Conservation (phyloP, 139 green algal species). For the Monoraphidium neglectum region DNA sequence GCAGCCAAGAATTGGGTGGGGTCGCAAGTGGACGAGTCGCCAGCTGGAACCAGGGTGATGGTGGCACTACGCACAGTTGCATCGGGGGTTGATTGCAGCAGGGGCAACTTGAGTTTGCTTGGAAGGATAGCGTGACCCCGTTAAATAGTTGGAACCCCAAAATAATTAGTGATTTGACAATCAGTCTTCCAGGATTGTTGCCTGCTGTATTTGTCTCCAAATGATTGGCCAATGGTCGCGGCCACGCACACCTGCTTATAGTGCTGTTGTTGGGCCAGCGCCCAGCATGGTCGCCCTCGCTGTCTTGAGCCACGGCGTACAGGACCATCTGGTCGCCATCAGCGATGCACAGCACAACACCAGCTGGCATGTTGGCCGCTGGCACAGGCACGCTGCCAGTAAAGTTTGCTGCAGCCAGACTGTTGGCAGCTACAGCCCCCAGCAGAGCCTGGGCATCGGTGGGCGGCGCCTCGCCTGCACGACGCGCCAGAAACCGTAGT, state of each 20-base stretch:
- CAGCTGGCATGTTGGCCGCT: neutral
- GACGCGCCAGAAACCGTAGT: slow-evolving; percentile 15
- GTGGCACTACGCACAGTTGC: neutral
- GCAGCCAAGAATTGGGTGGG: slow-evolving; percentile 2
- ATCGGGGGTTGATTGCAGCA: neutral
- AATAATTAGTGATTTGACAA: too few species aligned
- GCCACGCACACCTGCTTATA: slow-evolving; percentile 30
- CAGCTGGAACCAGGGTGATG: neutral
- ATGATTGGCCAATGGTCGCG: too few species aligned
- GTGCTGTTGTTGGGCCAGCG: slow-evolving; percentile 44
- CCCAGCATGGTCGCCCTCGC: slow-evolving; percentile 29
- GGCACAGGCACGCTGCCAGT: slow-evolving; percentile 22
- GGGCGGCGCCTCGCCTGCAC: neutral
- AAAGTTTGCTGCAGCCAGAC: slow-evolving; percentile 39
- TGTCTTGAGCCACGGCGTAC: slow-evolving; percentile 45
- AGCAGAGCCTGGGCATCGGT: slow-evolving; percentile 26
- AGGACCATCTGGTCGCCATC: slow-evolving; percentile 31
- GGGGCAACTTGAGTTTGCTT: too few species aligned
- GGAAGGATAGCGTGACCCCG: too few species aligned
- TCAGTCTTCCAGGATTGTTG: too few species aligned
- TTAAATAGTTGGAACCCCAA: too few species aligned
- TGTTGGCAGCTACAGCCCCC: neutral
- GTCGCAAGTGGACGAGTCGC: slow-evolving; percentile 22
- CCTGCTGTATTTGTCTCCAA: too few species aligned
- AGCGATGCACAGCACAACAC: slow-evolving; percentile 29